Evolutionary conservation across 2,329 filamentous ascomycete species (phyloP).

Genomic region (Arthrobotrys musiformis): DNA sequence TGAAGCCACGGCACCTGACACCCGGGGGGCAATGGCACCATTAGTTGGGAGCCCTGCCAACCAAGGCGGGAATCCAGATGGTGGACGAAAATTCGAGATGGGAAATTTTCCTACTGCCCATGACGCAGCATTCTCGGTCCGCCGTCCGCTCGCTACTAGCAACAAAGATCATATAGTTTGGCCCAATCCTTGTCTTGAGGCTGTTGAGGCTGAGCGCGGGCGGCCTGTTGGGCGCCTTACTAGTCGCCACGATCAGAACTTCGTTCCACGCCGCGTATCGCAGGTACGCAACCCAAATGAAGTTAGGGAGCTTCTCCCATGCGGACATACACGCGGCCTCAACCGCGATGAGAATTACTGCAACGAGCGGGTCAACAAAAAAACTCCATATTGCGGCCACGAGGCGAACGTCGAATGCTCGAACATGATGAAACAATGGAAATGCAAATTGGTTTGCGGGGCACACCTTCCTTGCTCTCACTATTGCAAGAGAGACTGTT

Average conservation of each 20-base stretch:
- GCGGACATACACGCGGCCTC: slow-evolving; percentile 20
- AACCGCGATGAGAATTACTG: slow-evolving; percentile 19
- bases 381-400: slow-evolving; percentile 31
- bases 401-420: slow-evolving; percentile 34
- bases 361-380: slow-evolving; percentile 35
- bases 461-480: slow-evolving; percentile 21
- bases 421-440: slow-evolving; percentile 20
- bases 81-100: no score
- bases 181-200: background rate
- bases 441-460: slow-evolving; percentile 13
- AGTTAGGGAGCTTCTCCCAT: slow-evolving; percentile 8
- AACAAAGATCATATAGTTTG: background rate
- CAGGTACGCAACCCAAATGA: background rate
- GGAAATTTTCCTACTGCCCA: no score
- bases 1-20: background rate
- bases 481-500: slow-evolving; percentile 1
- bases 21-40: background rate
- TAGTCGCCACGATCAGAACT: background rate
- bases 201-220: background rate
- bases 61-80: background rate
- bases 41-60: background rate
- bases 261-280: slow-evolving; percentile 10
- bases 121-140: no score
- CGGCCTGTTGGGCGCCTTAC: background rate
- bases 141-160: background rate